Percentiles rank a stretch among this genome's conserved stretches.
Evolutionary conservation across 1,139 yeast genomes (phyloP).

Genomic region (Ogataea hybrid): DNA sequence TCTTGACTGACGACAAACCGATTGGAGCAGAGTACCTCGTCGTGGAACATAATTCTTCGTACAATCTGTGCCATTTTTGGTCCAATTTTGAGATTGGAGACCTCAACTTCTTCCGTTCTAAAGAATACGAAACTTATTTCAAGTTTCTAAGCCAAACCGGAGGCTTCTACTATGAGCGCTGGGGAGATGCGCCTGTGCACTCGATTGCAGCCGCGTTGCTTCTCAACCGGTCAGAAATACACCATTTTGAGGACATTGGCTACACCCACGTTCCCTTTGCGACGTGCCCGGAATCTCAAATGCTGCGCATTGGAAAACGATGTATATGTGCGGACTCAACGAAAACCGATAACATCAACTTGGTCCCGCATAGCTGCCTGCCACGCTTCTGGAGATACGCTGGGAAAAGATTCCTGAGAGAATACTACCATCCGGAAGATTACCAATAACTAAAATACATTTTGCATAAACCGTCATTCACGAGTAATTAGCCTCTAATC

Average conservation of each 20-base stretch:
- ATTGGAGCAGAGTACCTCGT: constrained; percentile 34
- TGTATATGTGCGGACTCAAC: constrained; percentile 61
- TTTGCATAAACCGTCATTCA: constrained; percentile 2
- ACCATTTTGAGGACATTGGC: constrained; percentile 90
- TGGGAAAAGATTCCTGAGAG: constrained; percentile 50
- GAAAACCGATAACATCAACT: constrained; percentile 53
- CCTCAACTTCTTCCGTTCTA: constrained; percentile 74
- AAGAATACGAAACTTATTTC: constrained; percentile 67
- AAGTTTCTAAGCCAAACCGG: constrained; percentile 67
- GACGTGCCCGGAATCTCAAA: constrained; percentile 70
- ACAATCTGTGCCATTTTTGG: constrained; percentile 94
- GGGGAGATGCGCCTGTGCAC: constrained; percentile 99
- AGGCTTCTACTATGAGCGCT: constrained; percentile 90
- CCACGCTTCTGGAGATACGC: constrained; percentile 80
- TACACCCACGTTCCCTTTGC: constrained; percentile 80
- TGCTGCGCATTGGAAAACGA: constrained; percentile 51
- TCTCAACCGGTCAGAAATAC: constrained; percentile 65
- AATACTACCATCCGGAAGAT: constrained; percentile 31
- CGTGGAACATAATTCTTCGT: constrained; percentile 44
- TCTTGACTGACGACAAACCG: constrained; percentile 60
- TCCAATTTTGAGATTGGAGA: constrained; percentile 88
- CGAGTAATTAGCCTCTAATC: constrained; percentile 45
- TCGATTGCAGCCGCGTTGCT: constrained; percentile 70
- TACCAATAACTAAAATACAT: constrained; percentile 15
- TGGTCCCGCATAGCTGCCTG: constrained; percentile 66